Base-by-base conservation (phyloP, 805 yeast genomes). In the Yamadazyma sp. region DNA sequence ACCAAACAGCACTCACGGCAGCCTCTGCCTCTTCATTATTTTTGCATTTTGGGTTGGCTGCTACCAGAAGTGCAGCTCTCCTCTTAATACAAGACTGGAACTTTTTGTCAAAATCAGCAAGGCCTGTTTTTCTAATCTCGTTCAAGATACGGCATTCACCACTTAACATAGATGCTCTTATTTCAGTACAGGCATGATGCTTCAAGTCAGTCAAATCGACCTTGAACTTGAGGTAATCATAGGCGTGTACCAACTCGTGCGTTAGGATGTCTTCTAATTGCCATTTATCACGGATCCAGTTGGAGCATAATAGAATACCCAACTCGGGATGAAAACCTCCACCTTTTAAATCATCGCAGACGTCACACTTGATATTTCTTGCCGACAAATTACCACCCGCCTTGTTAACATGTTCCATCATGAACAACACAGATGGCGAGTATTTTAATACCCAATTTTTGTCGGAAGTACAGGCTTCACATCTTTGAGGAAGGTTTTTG, bases 111-210 rank as follows among this genome's bases (percentile, higher is more conserved):
- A 87, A 74, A 41, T 72, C 69, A 1, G 60, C 67, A 38, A 75
- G 46, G 19, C 77, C 71, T 40, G 78, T 62, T 59, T 78, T 68
- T 40, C 75, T 68, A 51, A 89, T 81, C 59, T 93, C 96, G 50
- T 84, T 85, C 78, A 82, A 76, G 50, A 91, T 79, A 19, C 98
- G 75, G 62, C 99, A 93, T 56, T 93, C 99, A 5, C 99, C 99
- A 55, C 95, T 84, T 15, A 93, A 70, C 48, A 88, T 82, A 8
- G 95, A 82, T 0, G 99, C 99, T 42, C 99, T 72, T 35, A 93
- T 87, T 60, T 93, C 99, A 1, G 97, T 82, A 59, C 99, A 93
- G 1, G 99, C 99, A 57, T 91, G 98, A 55, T 93, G 99, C 53
- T 79, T 77, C 54, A 93, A 66, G 59, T 91, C 78, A 39, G 73